These are phyloP conservation scores for Kitagawia praeruptora DNA, from an alignment of 129 eudicot species.

Conservation along the genomic window DNA sequence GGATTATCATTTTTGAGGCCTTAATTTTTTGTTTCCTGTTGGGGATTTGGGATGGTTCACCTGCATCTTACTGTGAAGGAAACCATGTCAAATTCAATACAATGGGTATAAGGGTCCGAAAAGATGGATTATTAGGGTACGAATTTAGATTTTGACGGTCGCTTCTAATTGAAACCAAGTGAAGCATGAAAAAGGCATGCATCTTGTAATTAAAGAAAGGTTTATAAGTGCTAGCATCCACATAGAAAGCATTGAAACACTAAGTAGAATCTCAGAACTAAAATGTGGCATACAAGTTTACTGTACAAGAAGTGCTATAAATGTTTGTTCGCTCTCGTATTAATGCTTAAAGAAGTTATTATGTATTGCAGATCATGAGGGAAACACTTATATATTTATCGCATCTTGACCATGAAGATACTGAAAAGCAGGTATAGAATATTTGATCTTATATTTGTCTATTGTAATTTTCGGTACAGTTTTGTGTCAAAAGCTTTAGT, in stretches of 20 bases:
- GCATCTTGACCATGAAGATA: conserved; percentile 98
- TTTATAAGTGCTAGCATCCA: neutral
- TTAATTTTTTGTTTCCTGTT: neutral
- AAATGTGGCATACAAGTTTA: no score
- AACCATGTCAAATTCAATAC: neutral
- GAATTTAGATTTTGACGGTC: neutral
- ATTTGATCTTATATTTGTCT: neutral
- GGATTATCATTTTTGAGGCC: neutral
- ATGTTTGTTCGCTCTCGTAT: neutral
- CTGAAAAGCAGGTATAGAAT: conserved; percentile 81
- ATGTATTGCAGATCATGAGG: conserved; percentile 84
- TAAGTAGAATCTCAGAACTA: no score
- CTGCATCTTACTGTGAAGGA: neutral
- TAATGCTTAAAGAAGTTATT: conserved; percentile 10
- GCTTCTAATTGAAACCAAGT: neutral
- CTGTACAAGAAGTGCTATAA: neutral
- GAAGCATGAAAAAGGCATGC: neutral
- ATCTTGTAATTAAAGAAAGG: neutral
- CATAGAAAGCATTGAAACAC: no score
- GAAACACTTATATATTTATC: conserved; percentile 88
- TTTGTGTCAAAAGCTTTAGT: neutral
- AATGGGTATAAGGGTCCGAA: neutral
- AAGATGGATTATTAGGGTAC: neutral
- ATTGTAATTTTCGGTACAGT: neutral
- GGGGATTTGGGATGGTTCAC: neutral